Evolutionary conservation across 176 grass and related monocot genomes (phyloP).

Genomic region (Oryza punctata): DNA sequence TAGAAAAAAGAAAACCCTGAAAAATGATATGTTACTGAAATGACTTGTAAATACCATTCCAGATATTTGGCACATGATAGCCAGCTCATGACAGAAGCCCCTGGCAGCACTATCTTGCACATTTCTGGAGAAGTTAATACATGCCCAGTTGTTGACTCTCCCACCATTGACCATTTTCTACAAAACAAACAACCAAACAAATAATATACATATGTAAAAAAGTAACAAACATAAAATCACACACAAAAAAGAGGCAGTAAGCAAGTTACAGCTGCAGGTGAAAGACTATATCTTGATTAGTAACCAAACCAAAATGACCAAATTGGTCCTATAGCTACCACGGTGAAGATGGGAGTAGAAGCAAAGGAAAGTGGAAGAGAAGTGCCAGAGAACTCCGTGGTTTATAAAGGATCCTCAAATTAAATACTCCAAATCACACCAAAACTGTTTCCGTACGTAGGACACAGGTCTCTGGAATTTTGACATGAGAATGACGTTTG

Average conservation of each 20-base stretch:
- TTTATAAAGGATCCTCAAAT: neutral
- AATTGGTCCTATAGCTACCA: neutral
- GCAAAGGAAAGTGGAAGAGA: neutral
- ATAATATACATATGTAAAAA: slow-evolving; percentile 30
- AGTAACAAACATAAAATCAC: neutral
- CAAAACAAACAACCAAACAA: slow-evolving; percentile 21
- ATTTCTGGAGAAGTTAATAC: slow-evolving; percentile 77
- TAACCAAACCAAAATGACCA: neutral
- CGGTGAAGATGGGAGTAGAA: neutral
- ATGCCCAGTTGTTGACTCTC: slow-evolving; percentile 68
- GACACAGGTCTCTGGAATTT: too few species aligned
- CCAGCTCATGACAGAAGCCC: slow-evolving; percentile 72
- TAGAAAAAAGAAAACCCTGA: neutral
- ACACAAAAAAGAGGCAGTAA: neutral
- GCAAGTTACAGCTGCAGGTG: neutral
- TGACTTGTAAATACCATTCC: slow-evolving; percentile 65
- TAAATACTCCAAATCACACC: slow-evolving; percentile 4
- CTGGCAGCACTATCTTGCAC: slow-evolving; percentile 79
- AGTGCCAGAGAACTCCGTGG: neutral
- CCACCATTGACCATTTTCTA: slow-evolving; percentile 94
- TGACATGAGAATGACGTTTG: neutral
- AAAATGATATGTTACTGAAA: slow-evolving; percentile 8
- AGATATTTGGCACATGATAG: slow-evolving; percentile 87
- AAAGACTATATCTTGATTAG: slow-evolving; percentile 3
- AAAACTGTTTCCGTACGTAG: neutral